Percentiles rank a stretch among this genome's conserved stretches.
Evolutionary conservation across 176 grass and related monocot genomes (phyloP).

Genomic region (Otatea glauca): DNA sequence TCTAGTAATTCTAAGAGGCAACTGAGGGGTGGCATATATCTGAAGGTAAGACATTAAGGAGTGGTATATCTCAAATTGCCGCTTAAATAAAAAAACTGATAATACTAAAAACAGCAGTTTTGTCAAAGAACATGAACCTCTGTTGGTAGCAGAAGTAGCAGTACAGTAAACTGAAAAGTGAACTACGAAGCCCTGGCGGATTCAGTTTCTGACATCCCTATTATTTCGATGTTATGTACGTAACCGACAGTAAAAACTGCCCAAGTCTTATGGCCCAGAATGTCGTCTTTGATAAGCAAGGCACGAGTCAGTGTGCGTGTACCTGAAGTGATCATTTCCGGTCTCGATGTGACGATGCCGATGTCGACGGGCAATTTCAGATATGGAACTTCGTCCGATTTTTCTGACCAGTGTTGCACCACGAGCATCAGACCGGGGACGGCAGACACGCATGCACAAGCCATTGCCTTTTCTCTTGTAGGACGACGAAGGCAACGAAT

Average conservation of each 20-base stretch:
- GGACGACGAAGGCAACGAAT: not conserved
- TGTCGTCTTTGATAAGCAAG: not conserved
- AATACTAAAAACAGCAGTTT: too few species aligned
- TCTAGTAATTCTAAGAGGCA: too few species aligned
- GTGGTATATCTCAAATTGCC: too few species aligned
- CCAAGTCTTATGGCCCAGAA: not conserved
- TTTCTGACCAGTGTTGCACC: not conserved
- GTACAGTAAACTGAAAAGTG: too few species aligned
- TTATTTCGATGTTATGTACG: not conserved
- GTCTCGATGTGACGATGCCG: not conserved
- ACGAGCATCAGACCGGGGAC: not conserved
- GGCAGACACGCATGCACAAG: conserved; percentile 15
- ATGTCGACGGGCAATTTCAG: not conserved
- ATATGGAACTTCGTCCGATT: not conserved
- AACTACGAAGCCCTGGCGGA: too few species aligned
- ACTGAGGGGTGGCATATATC: too few species aligned
- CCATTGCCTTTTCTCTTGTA: not conserved
- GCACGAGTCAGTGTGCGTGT: conserved; percentile 9
- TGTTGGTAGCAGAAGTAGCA: too few species aligned
- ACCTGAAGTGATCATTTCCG: not conserved
- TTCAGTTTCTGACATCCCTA: too few species aligned
- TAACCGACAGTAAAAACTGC: not conserved
- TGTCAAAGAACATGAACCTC: too few species aligned
- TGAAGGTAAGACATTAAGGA: too few species aligned
- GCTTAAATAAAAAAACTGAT: too few species aligned